phyloP scores from a whole-genome alignment of 768 basidiomycete species.

The Botryobasidium botryosum region DNA sequence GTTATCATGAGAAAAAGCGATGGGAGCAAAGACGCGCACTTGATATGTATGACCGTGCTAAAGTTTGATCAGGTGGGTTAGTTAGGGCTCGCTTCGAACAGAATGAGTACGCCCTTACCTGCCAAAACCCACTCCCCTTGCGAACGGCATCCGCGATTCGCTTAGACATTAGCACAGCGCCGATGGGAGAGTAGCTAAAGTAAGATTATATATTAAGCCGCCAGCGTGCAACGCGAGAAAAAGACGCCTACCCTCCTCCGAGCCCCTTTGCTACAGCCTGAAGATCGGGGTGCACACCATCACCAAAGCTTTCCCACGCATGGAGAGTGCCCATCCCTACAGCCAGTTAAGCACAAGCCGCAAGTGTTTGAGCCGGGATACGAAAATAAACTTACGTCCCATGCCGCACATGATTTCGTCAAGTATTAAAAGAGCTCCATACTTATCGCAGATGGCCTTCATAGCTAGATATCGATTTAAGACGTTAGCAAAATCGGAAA shows the following conservation, averaged over 20 bases:
- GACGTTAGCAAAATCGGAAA: no score
- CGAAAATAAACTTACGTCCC: constrained; percentile 73
- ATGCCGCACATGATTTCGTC: constrained; percentile 91
- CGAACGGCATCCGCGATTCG: constrained; percentile 53
- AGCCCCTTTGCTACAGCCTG: constrained; percentile 84
- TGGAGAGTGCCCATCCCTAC: constrained; percentile 80
- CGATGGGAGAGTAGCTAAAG: constrained; percentile 59
- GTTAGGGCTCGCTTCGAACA: no score
- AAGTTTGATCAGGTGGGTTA: neutral
- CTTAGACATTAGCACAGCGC: constrained; percentile 61
- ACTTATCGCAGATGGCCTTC: constrained; percentile 36
- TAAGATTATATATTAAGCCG: neutral
- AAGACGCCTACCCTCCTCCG: constrained; percentile 59
- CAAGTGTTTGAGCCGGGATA: neutral
- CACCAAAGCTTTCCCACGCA: constrained; percentile 71
- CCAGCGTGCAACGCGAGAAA: no score
- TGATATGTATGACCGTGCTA: constrained; percentile 73
- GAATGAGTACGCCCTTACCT: no score
- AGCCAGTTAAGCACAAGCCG: neutral
- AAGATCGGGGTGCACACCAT: constrained; percentile 62
- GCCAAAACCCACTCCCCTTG: constrained; percentile 51
- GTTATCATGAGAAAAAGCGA: no score
- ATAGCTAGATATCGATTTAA: no score
- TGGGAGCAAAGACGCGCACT: no score
- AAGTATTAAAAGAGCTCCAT: constrained; percentile 48